A percentile compares a stretch with the other conserved stretches of the same genome.
phyloP scores from a whole-genome alignment of 129 eudicot species.

The Lactuca saligna region DNA sequence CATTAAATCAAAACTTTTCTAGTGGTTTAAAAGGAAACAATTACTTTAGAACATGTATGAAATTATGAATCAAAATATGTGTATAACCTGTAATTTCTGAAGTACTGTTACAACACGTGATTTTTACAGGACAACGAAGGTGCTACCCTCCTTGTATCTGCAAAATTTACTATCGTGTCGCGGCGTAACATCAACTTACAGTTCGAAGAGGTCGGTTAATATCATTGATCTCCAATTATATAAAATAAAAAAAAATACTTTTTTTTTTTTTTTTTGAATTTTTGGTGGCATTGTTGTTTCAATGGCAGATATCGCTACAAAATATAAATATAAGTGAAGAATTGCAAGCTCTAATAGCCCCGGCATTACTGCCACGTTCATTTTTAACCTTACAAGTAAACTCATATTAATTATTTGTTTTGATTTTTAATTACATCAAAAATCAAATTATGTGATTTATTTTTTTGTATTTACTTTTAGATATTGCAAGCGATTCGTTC shows the following conservation, averaged over 20 bases:
- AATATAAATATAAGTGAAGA: constrained; percentile 79
- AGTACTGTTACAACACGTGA: not conserved
- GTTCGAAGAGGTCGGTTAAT: constrained; percentile 76
- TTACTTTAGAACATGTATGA: too few species aligned
- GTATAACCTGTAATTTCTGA: too few species aligned
- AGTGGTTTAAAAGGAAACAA: too few species aligned
- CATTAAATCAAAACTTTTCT: too few species aligned
- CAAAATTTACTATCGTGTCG: constrained; percentile 82
- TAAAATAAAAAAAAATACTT: too few species aligned
- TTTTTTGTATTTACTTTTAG: constrained; percentile 31
- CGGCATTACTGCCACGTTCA: constrained; percentile 81
- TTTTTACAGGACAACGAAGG: constrained; percentile 82
- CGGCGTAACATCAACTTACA: constrained; percentile 70
- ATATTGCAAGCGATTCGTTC: constrained; percentile 74
- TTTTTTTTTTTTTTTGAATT: too few species aligned
- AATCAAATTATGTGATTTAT: constrained; percentile 2
- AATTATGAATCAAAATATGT: too few species aligned
- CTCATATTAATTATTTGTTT: not conserved
- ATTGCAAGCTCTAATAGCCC: constrained; percentile 84
- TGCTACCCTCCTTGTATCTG: constrained; percentile 90
- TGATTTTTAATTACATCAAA: not conserved
- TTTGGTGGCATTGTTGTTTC: not conserved
- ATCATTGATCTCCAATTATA: constrained; percentile 7
- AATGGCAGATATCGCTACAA: constrained; percentile 72
- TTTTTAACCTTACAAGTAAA: constrained; percentile 71